phyloP scores from a whole-genome alignment of 208 protist species.

The Crithidia sp. region DNA sequence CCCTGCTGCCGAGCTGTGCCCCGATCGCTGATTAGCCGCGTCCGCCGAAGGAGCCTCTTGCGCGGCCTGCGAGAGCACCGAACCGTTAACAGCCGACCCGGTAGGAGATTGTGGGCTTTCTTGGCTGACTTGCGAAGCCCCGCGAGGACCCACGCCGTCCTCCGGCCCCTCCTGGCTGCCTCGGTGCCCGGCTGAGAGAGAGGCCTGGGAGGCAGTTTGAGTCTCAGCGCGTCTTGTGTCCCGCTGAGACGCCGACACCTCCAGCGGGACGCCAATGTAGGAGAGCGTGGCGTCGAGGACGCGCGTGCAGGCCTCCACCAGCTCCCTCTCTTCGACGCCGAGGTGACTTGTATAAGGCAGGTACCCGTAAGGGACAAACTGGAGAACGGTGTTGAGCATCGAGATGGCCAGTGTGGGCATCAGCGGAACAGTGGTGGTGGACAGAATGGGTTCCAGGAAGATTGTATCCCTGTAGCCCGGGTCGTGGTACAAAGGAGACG shows the following conservation, averaged over 20 bases:
- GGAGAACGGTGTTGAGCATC: conserved; percentile 76
- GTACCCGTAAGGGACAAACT: conserved; percentile 70
- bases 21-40: conserved; percentile 9
- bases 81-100: background rate
- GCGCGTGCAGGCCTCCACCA: conserved; percentile 55
- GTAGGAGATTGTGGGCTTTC: conserved; percentile 2
- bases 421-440: conserved; percentile 55
- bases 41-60: background rate
- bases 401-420: conserved; percentile 78
- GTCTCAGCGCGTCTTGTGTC: background rate
- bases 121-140: background rate
- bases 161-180: background rate
- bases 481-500: conserved; percentile 60
- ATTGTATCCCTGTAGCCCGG: conserved; percentile 62
- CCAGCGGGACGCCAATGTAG: conserved; percentile 48
- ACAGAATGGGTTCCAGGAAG: conserved; percentile 77
- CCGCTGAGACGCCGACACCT: background rate
- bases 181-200: background rate
- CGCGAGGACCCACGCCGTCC: background rate
- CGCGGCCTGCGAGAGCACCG: background rate
- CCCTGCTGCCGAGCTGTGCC: background rate
- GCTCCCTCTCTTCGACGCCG: conserved; percentile 49
- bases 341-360: conserved; percentile 86
- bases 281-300: conserved; percentile 70
- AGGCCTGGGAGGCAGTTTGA: background rate